Conservation (phyloP, 1,139 yeast species). For the Suhomyces taliae region DNA sequence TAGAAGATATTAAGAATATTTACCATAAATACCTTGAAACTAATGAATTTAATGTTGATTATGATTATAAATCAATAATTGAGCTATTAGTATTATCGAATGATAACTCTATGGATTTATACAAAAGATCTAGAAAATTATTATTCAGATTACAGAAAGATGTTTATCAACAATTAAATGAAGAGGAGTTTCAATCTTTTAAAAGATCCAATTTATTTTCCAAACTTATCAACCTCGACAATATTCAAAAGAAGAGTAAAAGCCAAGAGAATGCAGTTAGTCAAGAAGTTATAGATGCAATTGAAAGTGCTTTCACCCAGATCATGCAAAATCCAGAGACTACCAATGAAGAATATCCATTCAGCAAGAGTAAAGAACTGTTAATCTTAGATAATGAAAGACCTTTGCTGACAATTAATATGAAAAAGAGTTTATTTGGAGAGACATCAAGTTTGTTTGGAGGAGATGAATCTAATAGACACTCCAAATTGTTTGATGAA, state of each 20-base stretch:
- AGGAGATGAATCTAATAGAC: constrained; percentile 14
- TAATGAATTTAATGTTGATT: constrained; percentile 7
- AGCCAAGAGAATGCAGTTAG: constrained; percentile 24
- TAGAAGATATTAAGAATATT: constrained; percentile 43
- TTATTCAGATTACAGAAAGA: constrained; percentile 57
- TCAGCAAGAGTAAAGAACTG: neutral
- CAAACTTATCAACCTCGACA: constrained; percentile 35
- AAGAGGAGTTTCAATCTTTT: constrained; percentile 56
- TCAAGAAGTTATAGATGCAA: constrained; percentile 56
- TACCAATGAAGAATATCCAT: neutral
- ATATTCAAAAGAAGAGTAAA: constrained; percentile 9
- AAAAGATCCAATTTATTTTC: constrained; percentile 36
- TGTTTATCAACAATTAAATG: constrained; percentile 48
- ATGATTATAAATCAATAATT: constrained; percentile 6
- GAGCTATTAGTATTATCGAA: constrained; percentile 6
- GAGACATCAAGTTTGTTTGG: constrained; percentile 28
- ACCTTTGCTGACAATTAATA: constrained; percentile 17
- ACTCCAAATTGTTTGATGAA: neutral
- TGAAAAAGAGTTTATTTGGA: constrained; percentile 42
- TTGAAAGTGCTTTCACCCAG: constrained; percentile 68
- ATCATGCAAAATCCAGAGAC: constrained; percentile 43
- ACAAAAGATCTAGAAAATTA: constrained; percentile 53
- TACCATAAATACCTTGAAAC: constrained; percentile 8
- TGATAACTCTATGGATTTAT: constrained; percentile 16
- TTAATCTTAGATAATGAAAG: constrained; percentile 2